A percentile compares a stretch with the other conserved stretches of the same genome.
phyloP scores from a whole-genome alignment of 352 stramenopile species.

The Plasmopara muralis region DNA sequence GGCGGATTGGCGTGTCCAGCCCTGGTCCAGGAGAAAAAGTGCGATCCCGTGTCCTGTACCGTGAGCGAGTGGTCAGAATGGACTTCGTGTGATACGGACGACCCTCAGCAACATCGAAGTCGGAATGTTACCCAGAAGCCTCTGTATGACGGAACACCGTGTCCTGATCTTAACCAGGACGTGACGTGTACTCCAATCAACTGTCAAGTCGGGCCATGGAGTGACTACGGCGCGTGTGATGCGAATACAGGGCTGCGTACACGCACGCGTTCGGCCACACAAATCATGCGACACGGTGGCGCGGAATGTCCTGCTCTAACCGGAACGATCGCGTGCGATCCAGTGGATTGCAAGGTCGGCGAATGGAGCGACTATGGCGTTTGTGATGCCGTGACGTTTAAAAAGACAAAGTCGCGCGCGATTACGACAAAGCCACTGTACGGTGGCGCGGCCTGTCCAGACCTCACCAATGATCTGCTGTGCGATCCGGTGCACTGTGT shows the following conservation, averaged over 20 bases:
- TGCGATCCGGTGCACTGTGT: conserved; percentile 50
- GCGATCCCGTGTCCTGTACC: conserved; percentile 37
- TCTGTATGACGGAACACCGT: conserved; percentile 28
- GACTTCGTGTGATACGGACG: conserved; percentile 48
- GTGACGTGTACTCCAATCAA: conserved; percentile 35
- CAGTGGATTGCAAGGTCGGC: conserved; percentile 36
- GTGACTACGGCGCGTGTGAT: conserved; percentile 41
- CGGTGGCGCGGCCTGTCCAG: conserved; percentile 32
- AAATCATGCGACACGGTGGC: conserved; percentile 24
- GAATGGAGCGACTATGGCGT: conserved; percentile 35
- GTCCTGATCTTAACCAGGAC: conserved; percentile 29
- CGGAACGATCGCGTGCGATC: conserved; percentile 37
- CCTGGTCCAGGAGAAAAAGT: conserved; percentile 35
- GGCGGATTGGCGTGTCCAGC: conserved; percentile 28
- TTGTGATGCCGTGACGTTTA: conserved; percentile 39
- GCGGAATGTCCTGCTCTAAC: conserved; percentile 23
- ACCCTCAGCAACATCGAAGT: conserved; percentile 30
- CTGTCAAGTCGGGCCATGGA: conserved; percentile 35
- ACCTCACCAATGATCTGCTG: conserved; percentile 37
- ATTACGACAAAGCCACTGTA: conserved; percentile 32
- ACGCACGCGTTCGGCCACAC: conserved; percentile 24
- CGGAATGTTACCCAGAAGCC: conserved; percentile 28
- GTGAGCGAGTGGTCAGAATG: conserved; percentile 39
- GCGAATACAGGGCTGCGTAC: conserved; percentile 30
- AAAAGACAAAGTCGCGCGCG: conserved; percentile 37